A percentile compares a stretch with the other conserved stretches of the same genome.
Evolutionary conservation across 192 early-diverging fungal genomes (phyloP).

Genomic region (Piromyces sp.): DNA sequence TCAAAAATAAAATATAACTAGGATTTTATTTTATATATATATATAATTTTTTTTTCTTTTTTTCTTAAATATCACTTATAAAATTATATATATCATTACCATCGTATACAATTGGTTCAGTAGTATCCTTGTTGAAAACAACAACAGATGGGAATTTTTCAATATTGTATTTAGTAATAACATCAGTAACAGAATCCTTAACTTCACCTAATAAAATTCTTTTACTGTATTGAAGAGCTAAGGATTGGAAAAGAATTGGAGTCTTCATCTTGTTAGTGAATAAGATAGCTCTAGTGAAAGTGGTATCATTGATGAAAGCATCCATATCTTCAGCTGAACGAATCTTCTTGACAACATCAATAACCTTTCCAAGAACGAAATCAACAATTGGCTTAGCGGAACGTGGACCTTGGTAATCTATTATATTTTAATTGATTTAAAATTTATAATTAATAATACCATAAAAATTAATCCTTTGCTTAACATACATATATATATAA

Average conservation of each 20-base stretch:
- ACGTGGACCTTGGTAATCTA: conserved; percentile 56
- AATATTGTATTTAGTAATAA: conserved; percentile 36
- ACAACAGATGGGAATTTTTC: conserved; percentile 46
- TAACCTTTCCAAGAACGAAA: conserved; percentile 39
- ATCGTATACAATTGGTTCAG: conserved; percentile 24
- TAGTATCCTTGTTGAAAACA: conserved; percentile 32
- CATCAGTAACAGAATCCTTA: conserved; percentile 21
- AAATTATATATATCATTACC: conserved; percentile 17
- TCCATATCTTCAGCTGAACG: neutral
- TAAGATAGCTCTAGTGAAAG: conserved; percentile 52
- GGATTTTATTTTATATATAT: no score
- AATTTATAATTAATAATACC: no score
- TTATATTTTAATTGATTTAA: no score
- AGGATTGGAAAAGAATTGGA: conserved; percentile 68
- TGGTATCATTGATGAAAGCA: conserved; percentile 14
- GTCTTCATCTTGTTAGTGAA: conserved; percentile 59
- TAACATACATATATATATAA: no score
- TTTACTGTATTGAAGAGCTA: conserved; percentile 57
- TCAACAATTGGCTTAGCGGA: conserved; percentile 60
- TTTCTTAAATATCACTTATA: no score
- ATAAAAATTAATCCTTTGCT: no score
- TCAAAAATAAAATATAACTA: no score
- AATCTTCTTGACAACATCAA: conserved; percentile 18
- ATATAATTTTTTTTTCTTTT: no score
- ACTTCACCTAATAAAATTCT: conserved; percentile 58